Conservation (phyloP, 441 rosid genomes). For the Lagerstroemia fauriei region DNA sequence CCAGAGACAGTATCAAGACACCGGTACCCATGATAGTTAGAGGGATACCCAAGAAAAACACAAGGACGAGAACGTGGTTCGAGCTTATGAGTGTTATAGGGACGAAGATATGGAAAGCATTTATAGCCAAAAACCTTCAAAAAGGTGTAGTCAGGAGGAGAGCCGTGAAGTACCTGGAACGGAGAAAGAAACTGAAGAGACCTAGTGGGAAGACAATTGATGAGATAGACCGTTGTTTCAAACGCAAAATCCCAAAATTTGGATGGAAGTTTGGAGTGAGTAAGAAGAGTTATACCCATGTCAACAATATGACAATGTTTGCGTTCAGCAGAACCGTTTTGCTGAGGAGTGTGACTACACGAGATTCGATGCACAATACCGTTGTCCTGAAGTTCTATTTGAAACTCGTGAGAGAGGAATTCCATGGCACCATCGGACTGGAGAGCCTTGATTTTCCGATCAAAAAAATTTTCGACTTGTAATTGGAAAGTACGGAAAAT, state of each 20-base stretch:
- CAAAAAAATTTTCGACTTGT: not conserved
- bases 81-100: not conserved
- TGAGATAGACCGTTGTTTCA: not conserved
- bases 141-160: not conserved
- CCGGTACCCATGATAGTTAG: conserved; percentile 5
- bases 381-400: not conserved
- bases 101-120: not conserved
- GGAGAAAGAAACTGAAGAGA: not conserved
- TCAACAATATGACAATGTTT: conserved; percentile 18
- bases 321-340: conserved; percentile 4
- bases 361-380: not conserved
- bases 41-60: not conserved
- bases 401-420: not conserved
- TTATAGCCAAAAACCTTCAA: conserved; percentile 8
- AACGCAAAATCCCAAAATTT: not conserved
- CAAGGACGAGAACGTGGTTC: not conserved
- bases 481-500: not conserved
- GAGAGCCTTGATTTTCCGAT: not conserved
- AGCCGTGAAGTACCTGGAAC: not conserved
- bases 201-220: not conserved
- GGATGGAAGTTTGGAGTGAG: not conserved
- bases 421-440: not conserved
- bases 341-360: not conserved
- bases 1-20: conserved; percentile 1
- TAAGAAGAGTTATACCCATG: not conserved